Conservation (phyloP, 2,329 filamentous ascomycete species). For the Sclerotinia nivalis region DNA sequence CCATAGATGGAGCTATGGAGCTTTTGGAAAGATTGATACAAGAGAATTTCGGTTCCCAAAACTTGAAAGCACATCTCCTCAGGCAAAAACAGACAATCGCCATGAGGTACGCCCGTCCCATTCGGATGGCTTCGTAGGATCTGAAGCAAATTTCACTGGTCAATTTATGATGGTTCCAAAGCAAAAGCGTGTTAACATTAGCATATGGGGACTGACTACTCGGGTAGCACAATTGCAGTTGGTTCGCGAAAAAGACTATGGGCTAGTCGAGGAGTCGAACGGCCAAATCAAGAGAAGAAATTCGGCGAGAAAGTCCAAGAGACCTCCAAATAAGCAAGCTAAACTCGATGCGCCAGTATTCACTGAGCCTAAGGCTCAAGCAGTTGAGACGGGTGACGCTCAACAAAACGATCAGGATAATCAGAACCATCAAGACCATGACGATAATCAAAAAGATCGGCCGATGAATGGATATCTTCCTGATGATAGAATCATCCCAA, state of each 20-base stretch:
- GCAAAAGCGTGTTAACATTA: neutral
- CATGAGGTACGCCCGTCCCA: conserved; percentile 19
- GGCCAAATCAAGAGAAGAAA: neutral
- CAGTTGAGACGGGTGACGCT: neutral
- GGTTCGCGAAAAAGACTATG: conserved; percentile 23
- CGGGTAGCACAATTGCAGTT: conserved; percentile 25
- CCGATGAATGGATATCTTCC: neutral
- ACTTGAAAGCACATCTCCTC: neutral
- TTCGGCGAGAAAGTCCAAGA: too few relatives aligned
- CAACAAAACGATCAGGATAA: neutral
- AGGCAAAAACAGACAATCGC: neutral
- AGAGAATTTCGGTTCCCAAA: conserved; percentile 32
- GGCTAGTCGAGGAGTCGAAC: neutral
- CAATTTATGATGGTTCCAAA: conserved; percentile 29
- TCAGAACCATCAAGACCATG: neutral
- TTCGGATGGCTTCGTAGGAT: conserved; percentile 37
- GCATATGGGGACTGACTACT: conserved; percentile 7
- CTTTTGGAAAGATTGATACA: conserved; percentile 24
- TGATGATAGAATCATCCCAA: neutral
- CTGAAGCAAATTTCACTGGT: conserved; percentile 34
- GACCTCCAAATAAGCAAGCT: neutral
- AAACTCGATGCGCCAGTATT: neutral
- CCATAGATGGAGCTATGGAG: neutral
- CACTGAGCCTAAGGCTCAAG: neutral
- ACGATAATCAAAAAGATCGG: neutral